A percentile compares a stretch with the other conserved stretches of the same genome.
Conservation (phyloP, 768 basidiomycete species). For the Leccinum fibrillosum region DNA sequence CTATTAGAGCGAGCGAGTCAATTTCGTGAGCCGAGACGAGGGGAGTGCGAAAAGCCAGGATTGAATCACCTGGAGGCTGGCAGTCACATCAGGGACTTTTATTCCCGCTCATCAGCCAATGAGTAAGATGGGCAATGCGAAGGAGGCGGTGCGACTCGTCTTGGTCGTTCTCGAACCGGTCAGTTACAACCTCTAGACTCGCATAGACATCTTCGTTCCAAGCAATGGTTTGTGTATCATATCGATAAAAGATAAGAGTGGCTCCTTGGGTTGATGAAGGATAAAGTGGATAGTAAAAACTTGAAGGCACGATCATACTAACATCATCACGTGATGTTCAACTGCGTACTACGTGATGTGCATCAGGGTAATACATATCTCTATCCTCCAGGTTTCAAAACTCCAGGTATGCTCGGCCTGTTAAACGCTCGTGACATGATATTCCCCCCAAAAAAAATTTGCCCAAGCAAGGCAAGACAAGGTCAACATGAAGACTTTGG, state of each 20-base stretch:
- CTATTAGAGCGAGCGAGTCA: not conserved
- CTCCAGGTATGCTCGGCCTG: not conserved
- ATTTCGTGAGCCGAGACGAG: not conserved
- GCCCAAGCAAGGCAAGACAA: not conserved
- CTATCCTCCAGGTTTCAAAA: not conserved
- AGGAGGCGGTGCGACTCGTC: not conserved
- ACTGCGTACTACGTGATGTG: too few relatives aligned
- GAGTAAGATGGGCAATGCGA: not conserved
- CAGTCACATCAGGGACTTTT: too few relatives aligned
- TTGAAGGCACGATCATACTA: too few relatives aligned
- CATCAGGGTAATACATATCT: too few relatives aligned
- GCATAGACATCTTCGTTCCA: not conserved
- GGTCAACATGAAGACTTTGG: not conserved
- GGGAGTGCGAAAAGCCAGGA: not conserved
- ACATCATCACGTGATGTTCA: too few relatives aligned
- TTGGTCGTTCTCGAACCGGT: not conserved
- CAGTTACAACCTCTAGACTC: not conserved
- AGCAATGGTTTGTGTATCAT: not conserved
- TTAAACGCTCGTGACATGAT: not conserved
- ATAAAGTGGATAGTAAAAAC: too few relatives aligned
- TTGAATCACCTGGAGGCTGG: not conserved
- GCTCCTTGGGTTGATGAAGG: not conserved
- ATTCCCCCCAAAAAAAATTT: not conserved
- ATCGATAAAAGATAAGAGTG: not conserved
- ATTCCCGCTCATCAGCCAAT: too few relatives aligned